These are phyloP conservation scores for Carex cristatella DNA, from an alignment of 176 grass and related monocot species.

Conservation along the genomic window DNA sequence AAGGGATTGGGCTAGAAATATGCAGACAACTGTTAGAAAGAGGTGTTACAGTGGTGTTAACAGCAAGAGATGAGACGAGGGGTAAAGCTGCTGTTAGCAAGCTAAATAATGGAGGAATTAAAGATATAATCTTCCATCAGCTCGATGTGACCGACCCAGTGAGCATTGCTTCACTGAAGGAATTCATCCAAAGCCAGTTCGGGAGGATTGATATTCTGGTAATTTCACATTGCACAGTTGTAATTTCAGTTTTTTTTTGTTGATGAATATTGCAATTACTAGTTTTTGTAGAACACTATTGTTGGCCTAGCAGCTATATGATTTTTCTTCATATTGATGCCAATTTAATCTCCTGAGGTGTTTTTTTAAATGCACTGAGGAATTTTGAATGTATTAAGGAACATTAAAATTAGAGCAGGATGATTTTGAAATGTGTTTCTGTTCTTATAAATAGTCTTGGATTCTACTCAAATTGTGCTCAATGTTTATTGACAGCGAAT, in stretches of 20 bases:
- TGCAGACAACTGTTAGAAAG: slow-evolving; percentile 37
- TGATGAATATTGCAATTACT: neutral
- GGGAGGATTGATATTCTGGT: slow-evolving; percentile 42
- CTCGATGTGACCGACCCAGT: slow-evolving; percentile 37
- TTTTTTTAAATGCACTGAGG: neutral
- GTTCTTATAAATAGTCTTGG: neutral
- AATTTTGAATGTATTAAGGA: neutral
- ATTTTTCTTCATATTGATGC: neutral
- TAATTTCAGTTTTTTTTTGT: too few relatives aligned
- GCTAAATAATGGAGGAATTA: slow-evolving; percentile 7
- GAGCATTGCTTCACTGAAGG: slow-evolving; percentile 27
- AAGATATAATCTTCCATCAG: slow-evolving; percentile 36
- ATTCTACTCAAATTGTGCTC: neutral
- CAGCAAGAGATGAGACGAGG: slow-evolving; percentile 38
- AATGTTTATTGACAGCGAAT: neutral
- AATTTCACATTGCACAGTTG: neutral
- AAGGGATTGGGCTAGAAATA: slow-evolving; percentile 44
- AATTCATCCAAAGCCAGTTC: slow-evolving; percentile 29
- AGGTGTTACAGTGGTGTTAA: slow-evolving; percentile 40
- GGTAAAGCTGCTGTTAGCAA: slow-evolving; percentile 33
- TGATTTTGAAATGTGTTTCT: slow-evolving; percentile 32
- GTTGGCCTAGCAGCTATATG: neutral
- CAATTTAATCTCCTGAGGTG: neutral
- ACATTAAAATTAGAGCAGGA: neutral
- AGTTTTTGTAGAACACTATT: neutral